phyloP scores from a whole-genome alignment of 176 grass and related monocot species.

The Carex pumila region DNA sequence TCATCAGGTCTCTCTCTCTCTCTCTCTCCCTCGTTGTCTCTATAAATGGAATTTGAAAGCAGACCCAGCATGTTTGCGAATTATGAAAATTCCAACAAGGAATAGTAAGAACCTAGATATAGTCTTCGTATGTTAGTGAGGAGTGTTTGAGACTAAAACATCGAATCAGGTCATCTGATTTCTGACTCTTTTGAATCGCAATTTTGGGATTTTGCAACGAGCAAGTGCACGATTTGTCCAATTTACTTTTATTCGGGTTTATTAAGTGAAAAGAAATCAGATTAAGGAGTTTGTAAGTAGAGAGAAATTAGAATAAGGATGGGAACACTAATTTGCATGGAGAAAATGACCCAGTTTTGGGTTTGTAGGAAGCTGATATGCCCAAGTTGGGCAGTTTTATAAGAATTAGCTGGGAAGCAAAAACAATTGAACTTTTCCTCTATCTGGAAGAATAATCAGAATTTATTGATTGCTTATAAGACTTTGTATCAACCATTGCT shows the following conservation, averaged over 20 bases:
- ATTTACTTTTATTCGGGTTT: not conserved
- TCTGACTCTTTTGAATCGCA: not conserved
- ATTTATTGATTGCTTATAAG: not conserved
- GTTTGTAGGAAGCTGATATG: not conserved
- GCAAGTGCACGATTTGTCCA: not conserved
- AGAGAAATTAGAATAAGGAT: not conserved
- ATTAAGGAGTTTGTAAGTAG: not conserved
- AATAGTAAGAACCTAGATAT: not conserved
- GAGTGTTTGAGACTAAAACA: not conserved
- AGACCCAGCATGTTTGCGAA: not conserved
- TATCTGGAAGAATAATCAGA: not conserved
- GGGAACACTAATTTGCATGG: not conserved
- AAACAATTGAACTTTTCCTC: not conserved
- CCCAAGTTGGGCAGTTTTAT: not conserved
- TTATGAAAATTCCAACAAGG: not conserved
- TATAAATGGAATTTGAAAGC: not conserved
- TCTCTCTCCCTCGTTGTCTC: not conserved
- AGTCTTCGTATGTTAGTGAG: not conserved
- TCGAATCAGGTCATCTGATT: not conserved
- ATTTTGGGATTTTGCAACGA: not conserved
- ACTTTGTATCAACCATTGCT: not conserved
- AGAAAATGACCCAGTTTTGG: not conserved
- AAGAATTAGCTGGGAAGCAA: not conserved
- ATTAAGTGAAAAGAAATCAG: not conserved
- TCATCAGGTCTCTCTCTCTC: constrained; percentile 21